Evolutionary conservation across 768 basidiomycete genomes (phyloP).

Genomic region (Tephrocybe sp.): DNA sequence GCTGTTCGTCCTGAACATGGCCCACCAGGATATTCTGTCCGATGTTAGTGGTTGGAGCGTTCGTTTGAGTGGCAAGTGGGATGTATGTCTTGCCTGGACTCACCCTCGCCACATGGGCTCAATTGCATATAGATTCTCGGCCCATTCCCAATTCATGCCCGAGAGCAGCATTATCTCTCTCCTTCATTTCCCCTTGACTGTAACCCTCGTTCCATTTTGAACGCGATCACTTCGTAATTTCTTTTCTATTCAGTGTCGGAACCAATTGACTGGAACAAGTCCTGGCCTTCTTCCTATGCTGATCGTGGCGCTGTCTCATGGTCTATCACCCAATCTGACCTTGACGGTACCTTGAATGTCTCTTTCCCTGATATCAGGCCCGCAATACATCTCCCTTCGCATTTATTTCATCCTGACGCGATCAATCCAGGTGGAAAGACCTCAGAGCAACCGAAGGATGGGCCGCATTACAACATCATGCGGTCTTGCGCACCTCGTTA

Average conservation of each 20-base stretch:
- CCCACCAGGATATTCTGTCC: constrained; percentile 6
- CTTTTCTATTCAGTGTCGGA: constrained; percentile 42
- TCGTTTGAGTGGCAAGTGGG: constrained; percentile 32
- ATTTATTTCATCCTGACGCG: background rate
- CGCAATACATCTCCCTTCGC: constrained; percentile 5
- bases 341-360: constrained; percentile 53
- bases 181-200: constrained; percentile 73
- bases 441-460: constrained; percentile 82
- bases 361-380: constrained; percentile 66
- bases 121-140: constrained; percentile 58
- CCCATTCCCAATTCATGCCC: constrained; percentile 81
- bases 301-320: constrained; percentile 63
- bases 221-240: constrained; percentile 3
- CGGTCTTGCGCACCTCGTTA: constrained; percentile 64
- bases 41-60: constrained; percentile 15
- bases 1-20: constrained; percentile 3
- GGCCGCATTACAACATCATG: constrained; percentile 83
- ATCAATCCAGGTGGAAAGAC: constrained; percentile 57
- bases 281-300: constrained; percentile 70
- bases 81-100: constrained; percentile 28
- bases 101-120: background rate
- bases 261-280: constrained; percentile 45
- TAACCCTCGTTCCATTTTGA: constrained; percentile 26
- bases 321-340: constrained; percentile 42
- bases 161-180: constrained; percentile 82